A percentile compares a stretch with the other conserved stretches of the same genome.
Conservation (phyloP, 2,329 filamentous ascomycete species). For the Fusarium albosuccineum region DNA sequence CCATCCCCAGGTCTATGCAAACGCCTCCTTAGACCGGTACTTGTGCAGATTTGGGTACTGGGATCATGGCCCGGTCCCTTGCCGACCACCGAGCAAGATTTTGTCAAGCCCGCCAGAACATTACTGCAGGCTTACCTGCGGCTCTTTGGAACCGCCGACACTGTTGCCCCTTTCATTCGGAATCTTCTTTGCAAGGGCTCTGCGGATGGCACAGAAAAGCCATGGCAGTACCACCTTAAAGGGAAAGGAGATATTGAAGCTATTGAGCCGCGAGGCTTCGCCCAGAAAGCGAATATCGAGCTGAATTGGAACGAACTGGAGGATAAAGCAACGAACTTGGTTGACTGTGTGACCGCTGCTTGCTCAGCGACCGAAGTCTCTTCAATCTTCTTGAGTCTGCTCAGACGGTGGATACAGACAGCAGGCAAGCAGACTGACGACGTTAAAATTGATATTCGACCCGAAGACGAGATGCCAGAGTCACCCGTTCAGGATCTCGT, state of each 20-base stretch:
- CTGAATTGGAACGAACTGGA: conserved; percentile 62
- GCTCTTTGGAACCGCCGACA: conserved; percentile 65
- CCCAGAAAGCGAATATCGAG: conserved; percentile 36
- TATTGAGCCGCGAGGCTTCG: conserved; percentile 49
- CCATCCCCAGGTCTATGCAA: conserved; percentile 75
- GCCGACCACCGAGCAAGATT: conserved; percentile 52
- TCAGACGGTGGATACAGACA: conserved; percentile 68
- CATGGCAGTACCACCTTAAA: conserved; percentile 67
- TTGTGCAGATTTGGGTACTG: conserved; percentile 74
- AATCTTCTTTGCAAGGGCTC: conserved; percentile 70
- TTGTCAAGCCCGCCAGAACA: conserved; percentile 60
- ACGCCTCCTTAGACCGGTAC: conserved; percentile 69
- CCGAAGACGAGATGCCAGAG: conserved; percentile 45
- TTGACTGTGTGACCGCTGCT: conserved; percentile 62
- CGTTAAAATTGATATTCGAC: conserved; percentile 47
- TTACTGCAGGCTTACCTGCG: conserved; percentile 70
- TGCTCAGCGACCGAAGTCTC: conserved; percentile 70
- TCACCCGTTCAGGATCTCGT: conserved; percentile 64
- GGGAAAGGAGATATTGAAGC: conserved; percentile 66
- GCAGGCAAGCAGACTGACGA: conserved; percentile 44
- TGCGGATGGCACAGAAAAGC: conserved; percentile 41
- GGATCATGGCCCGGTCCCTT: conserved; percentile 62
- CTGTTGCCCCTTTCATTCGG: conserved; percentile 62
- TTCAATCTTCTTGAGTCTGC: conserved; percentile 70
- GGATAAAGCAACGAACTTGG: conserved; percentile 61